Evolutionary conservation across 1,284 basidiomycete species (phyloP).

Genomic region (Pholiota adiposa): DNA sequence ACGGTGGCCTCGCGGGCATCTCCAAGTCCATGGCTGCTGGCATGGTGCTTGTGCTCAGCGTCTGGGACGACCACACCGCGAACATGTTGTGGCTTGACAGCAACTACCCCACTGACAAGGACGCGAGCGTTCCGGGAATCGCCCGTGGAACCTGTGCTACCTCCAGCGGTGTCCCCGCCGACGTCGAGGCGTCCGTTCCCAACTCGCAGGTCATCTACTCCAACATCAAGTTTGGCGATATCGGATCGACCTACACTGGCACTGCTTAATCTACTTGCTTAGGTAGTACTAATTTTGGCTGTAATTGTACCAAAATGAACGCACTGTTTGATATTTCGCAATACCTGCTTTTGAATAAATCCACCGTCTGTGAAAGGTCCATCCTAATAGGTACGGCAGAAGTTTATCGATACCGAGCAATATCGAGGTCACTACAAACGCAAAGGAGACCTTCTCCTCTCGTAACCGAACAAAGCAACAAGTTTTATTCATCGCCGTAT

Average conservation of each 20-base stretch:
- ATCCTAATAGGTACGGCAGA: too few relatives aligned
- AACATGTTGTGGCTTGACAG: slow-evolving; percentile 15
- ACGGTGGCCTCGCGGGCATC: slow-evolving; percentile 10
- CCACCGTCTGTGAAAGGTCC: too few relatives aligned
- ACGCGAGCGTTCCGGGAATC: neutral
- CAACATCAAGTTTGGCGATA: slow-evolving; percentile 13
- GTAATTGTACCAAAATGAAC: neutral
- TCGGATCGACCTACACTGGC: slow-evolving; percentile 3
- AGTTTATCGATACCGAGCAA: too few relatives aligned
- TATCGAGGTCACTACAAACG: too few relatives aligned
- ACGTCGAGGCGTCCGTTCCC: neutral
- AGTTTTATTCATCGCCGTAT: too few relatives aligned
- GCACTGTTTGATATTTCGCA: too few relatives aligned
- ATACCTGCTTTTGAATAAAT: too few relatives aligned
- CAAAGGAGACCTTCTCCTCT: too few relatives aligned
- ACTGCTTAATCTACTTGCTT: neutral
- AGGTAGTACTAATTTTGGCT: neutral
- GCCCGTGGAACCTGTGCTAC: slow-evolving; percentile 9
- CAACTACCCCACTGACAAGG: slow-evolving; percentile 6
- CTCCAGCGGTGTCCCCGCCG: neutral
- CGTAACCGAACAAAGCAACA: too few relatives aligned
- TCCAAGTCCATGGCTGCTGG: slow-evolving; percentile 1
- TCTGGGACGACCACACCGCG: slow-evolving; percentile 13
- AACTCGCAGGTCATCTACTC: slow-evolving; percentile 10
- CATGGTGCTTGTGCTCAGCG: slow-evolving; percentile 12